Percentiles rank a stretch among this genome's conserved stretches.
These are phyloP conservation scores for Cytospora mali DNA, from an alignment of 2,329 filamentous ascomycete species.

Conservation along the genomic window DNA sequence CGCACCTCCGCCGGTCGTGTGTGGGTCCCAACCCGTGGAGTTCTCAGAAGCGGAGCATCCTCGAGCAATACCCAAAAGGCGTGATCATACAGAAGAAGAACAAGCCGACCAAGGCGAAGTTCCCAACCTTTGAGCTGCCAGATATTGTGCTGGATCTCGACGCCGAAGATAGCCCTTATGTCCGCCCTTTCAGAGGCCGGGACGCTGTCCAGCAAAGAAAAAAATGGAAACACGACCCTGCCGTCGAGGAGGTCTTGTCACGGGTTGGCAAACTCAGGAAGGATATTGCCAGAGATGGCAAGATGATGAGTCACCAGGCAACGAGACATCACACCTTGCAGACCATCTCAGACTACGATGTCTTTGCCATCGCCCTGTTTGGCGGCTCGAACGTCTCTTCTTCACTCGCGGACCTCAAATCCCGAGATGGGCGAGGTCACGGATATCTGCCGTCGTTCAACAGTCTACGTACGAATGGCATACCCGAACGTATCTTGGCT, in stretches of 20 bases:
- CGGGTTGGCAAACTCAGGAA: conserved; percentile 38
- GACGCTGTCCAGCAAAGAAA: conserved; percentile 40
- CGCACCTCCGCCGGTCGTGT: conserved; percentile 6
- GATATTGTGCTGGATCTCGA: conserved; percentile 55
- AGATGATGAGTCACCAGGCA: conserved; percentile 5
- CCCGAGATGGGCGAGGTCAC: neutral
- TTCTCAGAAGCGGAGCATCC: conserved; percentile 11
- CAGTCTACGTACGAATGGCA: conserved; percentile 34
- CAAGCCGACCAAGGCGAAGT: neutral
- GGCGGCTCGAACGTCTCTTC: neutral
- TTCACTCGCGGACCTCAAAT: neutral
- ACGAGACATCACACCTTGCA: conserved; percentile 9
- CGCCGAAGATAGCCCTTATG: conserved; percentile 46
- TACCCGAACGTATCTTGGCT: conserved; percentile 31
- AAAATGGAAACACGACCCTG: conserved; percentile 35
- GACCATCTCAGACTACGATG: conserved; percentile 12
- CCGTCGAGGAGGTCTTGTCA: conserved; percentile 30
- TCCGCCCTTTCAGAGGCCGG: conserved; percentile 44
- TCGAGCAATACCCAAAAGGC: conserved; percentile 5
- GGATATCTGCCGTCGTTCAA: neutral
- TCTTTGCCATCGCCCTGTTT: conserved; percentile 23
- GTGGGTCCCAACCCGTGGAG: neutral
- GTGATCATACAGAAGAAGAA: neutral
- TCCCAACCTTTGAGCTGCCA: conserved; percentile 42
- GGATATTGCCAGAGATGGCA: conserved; percentile 25